phyloP scores from a whole-genome alignment of 805 yeast species.

The Candida coleopterorum region DNA sequence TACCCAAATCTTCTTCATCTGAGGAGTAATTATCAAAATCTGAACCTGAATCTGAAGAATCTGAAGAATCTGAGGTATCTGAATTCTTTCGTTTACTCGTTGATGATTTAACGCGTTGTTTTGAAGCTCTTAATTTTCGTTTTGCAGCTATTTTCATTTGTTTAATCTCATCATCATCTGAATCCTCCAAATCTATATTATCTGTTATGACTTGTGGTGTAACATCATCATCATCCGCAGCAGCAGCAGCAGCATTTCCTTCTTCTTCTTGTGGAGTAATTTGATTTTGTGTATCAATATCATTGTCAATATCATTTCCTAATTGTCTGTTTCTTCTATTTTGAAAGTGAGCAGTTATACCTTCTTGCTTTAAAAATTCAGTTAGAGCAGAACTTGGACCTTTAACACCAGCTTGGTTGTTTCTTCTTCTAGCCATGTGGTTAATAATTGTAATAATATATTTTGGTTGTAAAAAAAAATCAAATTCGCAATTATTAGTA shows the following conservation, averaged over 20 bases:
- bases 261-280: constrained; percentile 7
- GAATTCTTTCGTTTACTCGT: constrained; percentile 31
- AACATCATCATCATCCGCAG: background rate
- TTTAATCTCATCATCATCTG: constrained; percentile 20
- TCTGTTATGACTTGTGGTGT: background rate
- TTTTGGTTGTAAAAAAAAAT: constrained; percentile 1
- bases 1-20: constrained; percentile 24
- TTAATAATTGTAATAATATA: background rate
- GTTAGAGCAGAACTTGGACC: constrained; percentile 88
- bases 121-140: constrained; percentile 12
- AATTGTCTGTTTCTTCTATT: constrained; percentile 24
- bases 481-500: background rate
- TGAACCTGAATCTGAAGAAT: constrained; percentile 20
- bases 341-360: constrained; percentile 79
- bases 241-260: background rate
- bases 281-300: constrained; percentile 6
- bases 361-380: constrained; percentile 82
- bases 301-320: constrained; percentile 11
- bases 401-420: constrained; percentile 21
- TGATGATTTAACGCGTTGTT: constrained; percentile 11
- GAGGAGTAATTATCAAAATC: constrained; percentile 26
- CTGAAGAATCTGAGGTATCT: constrained; percentile 25
- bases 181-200: constrained; percentile 13
- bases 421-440: constrained; percentile 12
- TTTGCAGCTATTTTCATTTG: constrained; percentile 31